Evolutionary conservation across 352 stramenopile species (phyloP).

Genomic region (Pythium rhizo-oryzae): DNA sequence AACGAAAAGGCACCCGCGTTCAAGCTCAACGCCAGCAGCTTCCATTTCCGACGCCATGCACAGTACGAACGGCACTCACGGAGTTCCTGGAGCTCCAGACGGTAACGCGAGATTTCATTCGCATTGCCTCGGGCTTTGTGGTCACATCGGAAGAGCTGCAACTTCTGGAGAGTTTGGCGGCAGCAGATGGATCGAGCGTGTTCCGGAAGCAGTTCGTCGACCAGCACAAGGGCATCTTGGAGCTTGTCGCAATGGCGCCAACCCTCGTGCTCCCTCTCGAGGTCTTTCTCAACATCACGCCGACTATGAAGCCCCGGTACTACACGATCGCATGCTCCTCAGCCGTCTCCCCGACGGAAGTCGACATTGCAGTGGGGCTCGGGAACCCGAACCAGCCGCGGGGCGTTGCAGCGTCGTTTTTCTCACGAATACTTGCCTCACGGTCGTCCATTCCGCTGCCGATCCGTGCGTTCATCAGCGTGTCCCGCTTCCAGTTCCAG

Average conservation of each 20-base stretch:
- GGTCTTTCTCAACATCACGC: constrained; percentile 87
- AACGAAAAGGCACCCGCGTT: background rate
- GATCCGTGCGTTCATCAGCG: constrained; percentile 87
- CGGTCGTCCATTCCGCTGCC: constrained; percentile 28
- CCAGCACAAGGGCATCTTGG: constrained; percentile 68
- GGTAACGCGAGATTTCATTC: constrained; percentile 57
- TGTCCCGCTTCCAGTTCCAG: constrained; percentile 83
- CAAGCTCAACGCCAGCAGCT: constrained; percentile 23
- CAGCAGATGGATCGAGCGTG: constrained; percentile 71
- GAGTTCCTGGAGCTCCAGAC: constrained; percentile 90
- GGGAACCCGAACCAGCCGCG: constrained; percentile 49
- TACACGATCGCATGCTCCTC: constrained; percentile 95
- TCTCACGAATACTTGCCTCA: constrained; percentile 23
- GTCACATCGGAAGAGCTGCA: constrained; percentile 42
- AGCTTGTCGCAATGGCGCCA: constrained; percentile 72
- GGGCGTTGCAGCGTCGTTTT: constrained; percentile 31
- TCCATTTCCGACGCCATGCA: constrained; percentile 90
- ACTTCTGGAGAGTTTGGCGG: constrained; percentile 44
- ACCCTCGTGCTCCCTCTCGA: constrained; percentile 47
- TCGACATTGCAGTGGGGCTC: constrained; percentile 92
- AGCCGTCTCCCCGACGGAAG: constrained; percentile 51
- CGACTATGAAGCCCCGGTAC: constrained; percentile 87
- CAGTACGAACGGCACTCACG: constrained; percentile 84
- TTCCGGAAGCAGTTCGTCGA: constrained; percentile 85
- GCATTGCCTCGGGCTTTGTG: constrained; percentile 55